Base-by-base conservation (phyloP, 768 basidiomycete species). In the Boletus sp. region DNA sequence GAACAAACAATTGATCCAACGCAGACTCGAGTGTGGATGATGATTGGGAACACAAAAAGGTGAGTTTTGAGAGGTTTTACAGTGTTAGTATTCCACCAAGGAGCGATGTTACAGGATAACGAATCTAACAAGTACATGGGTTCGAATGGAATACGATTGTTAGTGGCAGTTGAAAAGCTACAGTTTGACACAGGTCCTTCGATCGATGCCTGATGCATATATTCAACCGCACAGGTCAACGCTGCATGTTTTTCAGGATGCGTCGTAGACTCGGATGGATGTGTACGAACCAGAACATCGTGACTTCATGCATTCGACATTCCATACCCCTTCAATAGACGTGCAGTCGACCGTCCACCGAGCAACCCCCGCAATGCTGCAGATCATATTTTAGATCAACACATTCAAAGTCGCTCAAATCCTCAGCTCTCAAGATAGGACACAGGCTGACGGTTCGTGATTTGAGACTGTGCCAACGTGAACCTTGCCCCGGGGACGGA, bases 321-420 rank as follows among this genome's bases (percentile, higher is more conserved):
- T 83, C 79, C 82, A 81, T 19, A 79, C 83, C 44, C 83, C 81
- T 42, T 71, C 56, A 60, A 92, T 89, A 42, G 77, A 71, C 17
- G 83, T 83, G 70, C 89, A 93, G 68, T 93, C 72, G 64, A 19
- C 82, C 83, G n/a, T 79, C 69, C 17, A 80, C 77, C 2, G 80
- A 70, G 65, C 90, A 92, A 29, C 90, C 90, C 57, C 89, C 90
- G 70, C 90, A 92, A 14, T 84, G 83, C 55, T 82, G 76, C 43
- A 91, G 77, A 55, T 90, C 87, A 41, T 72, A 72, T 17, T 70
- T 60, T 30, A 78, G 78, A 70, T 92, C 86, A 48, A 91, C 62
- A 64, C 84, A 87, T 63, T 87, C 84, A 59, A 75, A 83, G 51
- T 82, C 80, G 32, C 69, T 75, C 40, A 62, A 60, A 21, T 67